Conservation (phyloP, 2,329 filamentous ascomycete genomes). For the Dryadomyces quercivorus region DNA sequence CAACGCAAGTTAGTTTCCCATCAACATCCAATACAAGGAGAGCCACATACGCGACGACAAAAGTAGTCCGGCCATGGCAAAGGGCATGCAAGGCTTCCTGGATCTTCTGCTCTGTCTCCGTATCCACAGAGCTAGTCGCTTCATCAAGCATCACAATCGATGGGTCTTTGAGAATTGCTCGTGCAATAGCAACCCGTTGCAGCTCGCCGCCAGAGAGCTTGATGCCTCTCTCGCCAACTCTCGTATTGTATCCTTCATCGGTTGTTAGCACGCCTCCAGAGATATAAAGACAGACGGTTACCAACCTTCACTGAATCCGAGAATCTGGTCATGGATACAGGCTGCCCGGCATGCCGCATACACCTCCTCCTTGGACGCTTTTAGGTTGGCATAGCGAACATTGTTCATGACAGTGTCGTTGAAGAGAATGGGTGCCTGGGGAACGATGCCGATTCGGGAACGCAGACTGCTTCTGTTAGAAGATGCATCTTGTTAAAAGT, state of each 20-base stretch:
- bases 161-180: slow-evolving; percentile 61
- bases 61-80: slow-evolving; percentile 50
- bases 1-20: slow-evolving; percentile 1
- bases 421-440: slow-evolving; percentile 43
- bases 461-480: slow-evolving; percentile 23
- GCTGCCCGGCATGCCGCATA: slow-evolving; percentile 41
- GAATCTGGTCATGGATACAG: slow-evolving; percentile 46
- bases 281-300: neutral
- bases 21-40: slow-evolving; percentile 5
- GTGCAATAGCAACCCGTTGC: slow-evolving; percentile 55
- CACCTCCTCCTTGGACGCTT: slow-evolving; percentile 42
- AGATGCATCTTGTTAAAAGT: neutral
- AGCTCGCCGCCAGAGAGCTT: slow-evolving; percentile 56
- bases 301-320: slow-evolving; percentile 37
- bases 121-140: slow-evolving; percentile 66
- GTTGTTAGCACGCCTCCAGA: slow-evolving; percentile 7
- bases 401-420: slow-evolving; percentile 49
- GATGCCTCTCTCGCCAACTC: slow-evolving; percentile 38
- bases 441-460: slow-evolving; percentile 42
- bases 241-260: slow-evolving; percentile 31
- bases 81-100: slow-evolving; percentile 47
- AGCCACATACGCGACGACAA: slow-evolving; percentile 48
- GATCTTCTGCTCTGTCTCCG: slow-evolving; percentile 55
- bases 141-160: slow-evolving; percentile 70
- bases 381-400: slow-evolving; percentile 41